These are phyloP conservation scores for Blastomyces gilchristii DNA, from an alignment of 2,329 filamentous ascomycete species.

Conservation along the genomic window DNA sequence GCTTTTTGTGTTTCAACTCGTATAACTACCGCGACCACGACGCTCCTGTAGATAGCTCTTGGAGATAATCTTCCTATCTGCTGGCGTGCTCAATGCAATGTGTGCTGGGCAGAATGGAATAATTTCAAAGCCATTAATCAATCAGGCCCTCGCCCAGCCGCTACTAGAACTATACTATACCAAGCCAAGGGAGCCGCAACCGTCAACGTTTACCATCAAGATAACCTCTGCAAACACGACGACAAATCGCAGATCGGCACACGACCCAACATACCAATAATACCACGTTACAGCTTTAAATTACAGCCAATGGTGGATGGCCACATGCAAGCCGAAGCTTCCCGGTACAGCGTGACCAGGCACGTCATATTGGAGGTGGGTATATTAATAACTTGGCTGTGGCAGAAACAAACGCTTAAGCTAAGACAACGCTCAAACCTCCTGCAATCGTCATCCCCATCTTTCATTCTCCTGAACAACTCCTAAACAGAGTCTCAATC, in stretches of 20 bases:
- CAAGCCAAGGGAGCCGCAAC: too few species aligned
- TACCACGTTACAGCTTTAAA: not conserved
- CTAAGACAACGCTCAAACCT: not conserved
- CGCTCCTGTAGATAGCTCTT: too few species aligned
- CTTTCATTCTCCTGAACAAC: not conserved
- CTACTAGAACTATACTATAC: too few species aligned
- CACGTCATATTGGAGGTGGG: not conserved
- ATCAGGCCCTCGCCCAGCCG: too few species aligned
- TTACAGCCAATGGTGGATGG: not conserved
- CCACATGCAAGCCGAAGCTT: not conserved
- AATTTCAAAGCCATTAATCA: too few species aligned
- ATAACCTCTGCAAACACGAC: not conserved
- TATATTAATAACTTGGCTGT: not conserved
- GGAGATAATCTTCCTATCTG: too few species aligned
- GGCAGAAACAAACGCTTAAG: not conserved
- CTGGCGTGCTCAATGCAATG: too few species aligned
- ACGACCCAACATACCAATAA: not conserved
- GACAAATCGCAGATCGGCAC: not conserved
- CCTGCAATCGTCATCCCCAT: not conserved
- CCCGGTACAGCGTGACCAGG: not conserved
- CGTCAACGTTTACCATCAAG: not conserved
- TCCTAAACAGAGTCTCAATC: not conserved
- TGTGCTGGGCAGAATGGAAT: too few species aligned
- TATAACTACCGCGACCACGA: too few species aligned
- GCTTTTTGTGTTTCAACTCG: not conserved